Evolutionary conservation across 768 basidiomycete genomes (phyloP).

Genomic region (Collybiopsis luxurians): DNA sequence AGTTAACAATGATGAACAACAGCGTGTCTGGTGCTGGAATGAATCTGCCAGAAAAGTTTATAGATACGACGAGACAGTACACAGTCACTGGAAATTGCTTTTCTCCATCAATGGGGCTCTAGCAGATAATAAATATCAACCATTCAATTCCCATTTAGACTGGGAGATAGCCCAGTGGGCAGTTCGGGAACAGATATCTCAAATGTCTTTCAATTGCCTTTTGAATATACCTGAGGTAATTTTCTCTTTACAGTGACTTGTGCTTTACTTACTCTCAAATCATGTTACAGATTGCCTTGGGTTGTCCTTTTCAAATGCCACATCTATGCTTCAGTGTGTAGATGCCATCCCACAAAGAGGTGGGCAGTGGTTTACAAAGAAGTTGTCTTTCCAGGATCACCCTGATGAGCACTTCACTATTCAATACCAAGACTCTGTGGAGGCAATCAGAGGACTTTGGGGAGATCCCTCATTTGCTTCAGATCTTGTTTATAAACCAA

Average conservation of each 20-base stretch:
- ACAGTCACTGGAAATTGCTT: no score
- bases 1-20: no score
- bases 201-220: not conserved
- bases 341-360: not conserved
- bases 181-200: not conserved
- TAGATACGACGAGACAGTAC: no score
- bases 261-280: no score
- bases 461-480: not conserved
- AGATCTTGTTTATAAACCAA: not conserved
- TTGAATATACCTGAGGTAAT: not conserved
- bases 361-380: not conserved
- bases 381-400: not conserved
- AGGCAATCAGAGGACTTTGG: not conserved
- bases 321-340: not conserved
- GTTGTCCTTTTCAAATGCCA: not conserved
- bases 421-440: not conserved
- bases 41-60: no score
- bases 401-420: not conserved
- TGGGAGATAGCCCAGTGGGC: slow-evolving; percentile 3
- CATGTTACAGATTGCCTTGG: no score
- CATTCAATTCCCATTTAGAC: not conserved
- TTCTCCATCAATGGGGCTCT: no score
- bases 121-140: not conserved
- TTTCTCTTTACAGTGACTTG: no score
- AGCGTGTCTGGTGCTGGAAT: no score